Evolutionary conservation across 2,329 filamentous ascomycete genomes (phyloP), one percentile per base, ranked within the genome.

Genomic region (Aspergillus tamarii): DNA sequence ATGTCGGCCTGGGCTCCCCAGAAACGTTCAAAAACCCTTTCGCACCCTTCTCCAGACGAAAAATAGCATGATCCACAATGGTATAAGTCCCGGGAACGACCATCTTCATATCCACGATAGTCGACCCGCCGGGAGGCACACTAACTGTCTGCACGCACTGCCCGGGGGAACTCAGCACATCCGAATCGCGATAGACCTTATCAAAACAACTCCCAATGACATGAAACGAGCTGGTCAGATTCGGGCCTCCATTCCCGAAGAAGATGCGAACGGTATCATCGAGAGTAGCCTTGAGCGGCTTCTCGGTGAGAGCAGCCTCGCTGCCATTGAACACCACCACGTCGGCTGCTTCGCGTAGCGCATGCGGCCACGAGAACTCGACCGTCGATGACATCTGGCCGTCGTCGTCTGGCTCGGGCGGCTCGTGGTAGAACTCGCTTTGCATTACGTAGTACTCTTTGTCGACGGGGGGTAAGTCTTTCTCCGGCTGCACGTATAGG

Each of bases 401-500:
- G 59, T 77, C 64, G 10, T 73, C 76, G n/a, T 67, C 67, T 1
- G 67, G 60, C 57, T 77, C 75, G 0, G 76, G 76, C 9, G 76
- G 74, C 63, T 78, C 76, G 48, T 77, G 74, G 63, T 77, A 78
- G 60, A 77, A 75, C 60, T 77, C 76, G 64, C 74, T 77, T 64
- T 78, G 76, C 71, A 78, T 73, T 21, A 78, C 75, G 65, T 75
- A 78, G 65, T 77, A 78, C 59, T 78, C 76, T 19, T 66, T 63
- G 50, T 77, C 74, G 11, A 76, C 75, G 0, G 70, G 63, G 0
- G 74, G 73, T 0, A 77, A 70, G 23, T 68, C 67, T 9, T 68
- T 67, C 23, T 70, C 75, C 3, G 75, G 74, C 65, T 77, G 74
- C 16, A 77, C 76, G 66, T 77, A 77, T 54, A 77, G 72, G 55